A percentile compares a stretch with the other conserved stretches of the same genome.
These are phyloP conservation scores for Sporothrix brunneoviolacea DNA, from an alignment of 2,329 filamentous ascomycete genomes.

Conservation along the genomic window DNA sequence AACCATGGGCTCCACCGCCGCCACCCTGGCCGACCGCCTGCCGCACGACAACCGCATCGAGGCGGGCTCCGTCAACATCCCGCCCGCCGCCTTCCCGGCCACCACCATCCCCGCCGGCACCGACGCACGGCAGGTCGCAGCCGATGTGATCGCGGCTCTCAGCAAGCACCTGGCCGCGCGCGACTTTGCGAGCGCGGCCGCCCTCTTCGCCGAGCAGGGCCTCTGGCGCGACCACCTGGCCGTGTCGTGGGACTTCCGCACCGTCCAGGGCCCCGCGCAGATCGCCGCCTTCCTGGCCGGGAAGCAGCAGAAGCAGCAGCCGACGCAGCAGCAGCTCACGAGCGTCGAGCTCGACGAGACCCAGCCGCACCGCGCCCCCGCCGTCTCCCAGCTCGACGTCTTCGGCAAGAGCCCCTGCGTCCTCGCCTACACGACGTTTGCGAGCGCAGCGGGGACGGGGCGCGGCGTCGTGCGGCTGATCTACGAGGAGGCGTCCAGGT, in stretches of 20 bases:
- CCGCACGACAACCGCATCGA: constrained; percentile 19
- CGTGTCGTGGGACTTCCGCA: constrained; percentile 50
- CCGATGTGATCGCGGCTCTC: constrained; percentile 31
- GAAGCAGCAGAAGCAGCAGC: constrained; percentile 28
- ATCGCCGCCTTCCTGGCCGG: constrained; percentile 37
- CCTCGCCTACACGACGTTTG: constrained; percentile 48
- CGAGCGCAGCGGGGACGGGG: constrained; percentile 48
- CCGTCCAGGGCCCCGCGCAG: constrained; percentile 35
- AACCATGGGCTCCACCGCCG: not conserved
- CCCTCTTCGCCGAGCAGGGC: constrained; percentile 38
- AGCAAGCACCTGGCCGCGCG: constrained; percentile 33
- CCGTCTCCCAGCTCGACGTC: constrained; percentile 40
- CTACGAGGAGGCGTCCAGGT: constrained; percentile 25
- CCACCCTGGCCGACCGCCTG: constrained; percentile 7
- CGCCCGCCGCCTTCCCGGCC: constrained; percentile 37
- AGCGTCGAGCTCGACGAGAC: constrained; percentile 40
- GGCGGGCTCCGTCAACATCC: constrained; percentile 50
- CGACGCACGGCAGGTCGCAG: constrained; percentile 33
- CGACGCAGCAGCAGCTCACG: constrained; percentile 29
- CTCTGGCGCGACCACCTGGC: constrained; percentile 55
- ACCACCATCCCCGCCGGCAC: constrained; percentile 22
- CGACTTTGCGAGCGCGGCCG: constrained; percentile 28
- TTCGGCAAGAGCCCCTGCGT: constrained; percentile 45
- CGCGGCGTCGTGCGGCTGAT: constrained; percentile 50
- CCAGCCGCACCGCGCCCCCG: constrained; percentile 37